These are phyloP conservation scores for Tremella fuciformis DNA, from an alignment of 768 basidiomycete species.

Conservation along the genomic window DNA sequence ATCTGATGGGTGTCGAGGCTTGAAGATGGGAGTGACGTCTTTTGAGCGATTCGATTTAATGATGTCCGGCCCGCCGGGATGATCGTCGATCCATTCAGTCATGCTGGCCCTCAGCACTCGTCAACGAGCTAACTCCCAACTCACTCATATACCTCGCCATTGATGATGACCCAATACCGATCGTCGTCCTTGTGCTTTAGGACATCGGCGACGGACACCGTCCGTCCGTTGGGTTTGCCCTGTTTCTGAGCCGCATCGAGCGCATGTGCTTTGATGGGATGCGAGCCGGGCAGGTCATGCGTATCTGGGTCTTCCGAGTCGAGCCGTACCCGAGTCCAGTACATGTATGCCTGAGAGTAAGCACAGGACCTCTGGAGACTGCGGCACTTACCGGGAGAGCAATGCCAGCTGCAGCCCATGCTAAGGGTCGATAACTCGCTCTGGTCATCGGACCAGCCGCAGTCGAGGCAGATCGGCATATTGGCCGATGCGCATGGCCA, in stretches of 20 bases:
- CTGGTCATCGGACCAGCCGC: too few species aligned
- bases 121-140: slow-evolving; percentile 5
- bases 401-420: too few species aligned
- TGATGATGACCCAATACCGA: slow-evolving; percentile 45
- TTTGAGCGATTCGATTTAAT: slow-evolving; percentile 37
- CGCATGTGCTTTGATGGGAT: too few species aligned
- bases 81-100: slow-evolving; percentile 46
- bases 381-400: too few species aligned
- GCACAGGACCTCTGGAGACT: too few species aligned
- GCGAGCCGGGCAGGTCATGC: too few species aligned
- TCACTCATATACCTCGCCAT: slow-evolving; percentile 45
- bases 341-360: too few species aligned
- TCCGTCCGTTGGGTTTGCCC: slow-evolving; percentile 4
- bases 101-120: slow-evolving; percentile 19
- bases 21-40: slow-evolving; percentile 46
- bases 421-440: too few species aligned
- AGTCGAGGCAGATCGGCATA: too few species aligned
- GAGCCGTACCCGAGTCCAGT: too few species aligned
- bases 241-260: background rate
- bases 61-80: slow-evolving; percentile 46
- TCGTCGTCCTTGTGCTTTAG: slow-evolving; percentile 31
- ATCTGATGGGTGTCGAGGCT: slow-evolving; percentile 44
- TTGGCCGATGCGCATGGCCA: too few species aligned
- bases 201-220: slow-evolving; percentile 30
- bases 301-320: too few species aligned